phyloP scores from a whole-genome alignment of 2,329 filamentous ascomycete genomes.

The Cryphonectria nitschkei region DNA sequence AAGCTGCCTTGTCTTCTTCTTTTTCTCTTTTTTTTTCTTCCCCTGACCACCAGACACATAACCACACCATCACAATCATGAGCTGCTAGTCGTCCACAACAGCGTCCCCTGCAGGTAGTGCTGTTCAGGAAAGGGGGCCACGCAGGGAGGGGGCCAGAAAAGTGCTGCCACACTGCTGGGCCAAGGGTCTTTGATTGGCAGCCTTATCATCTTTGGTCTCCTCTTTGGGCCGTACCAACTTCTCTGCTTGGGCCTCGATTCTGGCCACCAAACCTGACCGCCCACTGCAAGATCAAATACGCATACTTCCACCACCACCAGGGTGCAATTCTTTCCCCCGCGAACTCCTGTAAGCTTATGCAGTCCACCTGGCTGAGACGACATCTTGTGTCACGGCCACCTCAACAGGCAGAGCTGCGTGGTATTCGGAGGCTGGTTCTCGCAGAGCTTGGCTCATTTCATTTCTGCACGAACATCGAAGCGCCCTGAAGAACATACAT shows the following conservation, averaged over 20 bases:
- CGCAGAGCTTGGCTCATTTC: not conserved
- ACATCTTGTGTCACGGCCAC: slow-evolving; percentile 9
- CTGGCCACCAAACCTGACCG: slow-evolving; percentile 2
- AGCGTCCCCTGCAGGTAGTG: not conserved
- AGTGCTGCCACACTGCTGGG: not conserved
- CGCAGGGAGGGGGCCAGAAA: not conserved
- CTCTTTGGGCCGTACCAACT: not conserved
- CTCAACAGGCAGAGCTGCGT: not conserved
- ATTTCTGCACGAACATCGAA: not conserved
- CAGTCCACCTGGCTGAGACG: slow-evolving; percentile 12
- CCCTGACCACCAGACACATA: not conserved
- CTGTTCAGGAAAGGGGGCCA: not conserved
- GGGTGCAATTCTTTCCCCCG: not conserved
- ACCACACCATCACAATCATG: not conserved
- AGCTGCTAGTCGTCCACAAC: not conserved
- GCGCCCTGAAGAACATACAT: not conserved
- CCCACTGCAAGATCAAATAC: not conserved
- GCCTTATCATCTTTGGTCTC: slow-evolving; percentile 3
- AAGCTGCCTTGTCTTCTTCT: too few relatives aligned
- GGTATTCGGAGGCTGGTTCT: not conserved
- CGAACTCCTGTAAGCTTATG: slow-evolving; percentile 17
- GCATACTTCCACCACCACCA: not conserved
- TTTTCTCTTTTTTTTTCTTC: too few relatives aligned
- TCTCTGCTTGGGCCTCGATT: not conserved
- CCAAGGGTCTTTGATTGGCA: slow-evolving; percentile 1